Evolutionary conservation across 1,284 basidiomycete genomes (phyloP).

Genomic region (Xerocomus alliaceus): DNA sequence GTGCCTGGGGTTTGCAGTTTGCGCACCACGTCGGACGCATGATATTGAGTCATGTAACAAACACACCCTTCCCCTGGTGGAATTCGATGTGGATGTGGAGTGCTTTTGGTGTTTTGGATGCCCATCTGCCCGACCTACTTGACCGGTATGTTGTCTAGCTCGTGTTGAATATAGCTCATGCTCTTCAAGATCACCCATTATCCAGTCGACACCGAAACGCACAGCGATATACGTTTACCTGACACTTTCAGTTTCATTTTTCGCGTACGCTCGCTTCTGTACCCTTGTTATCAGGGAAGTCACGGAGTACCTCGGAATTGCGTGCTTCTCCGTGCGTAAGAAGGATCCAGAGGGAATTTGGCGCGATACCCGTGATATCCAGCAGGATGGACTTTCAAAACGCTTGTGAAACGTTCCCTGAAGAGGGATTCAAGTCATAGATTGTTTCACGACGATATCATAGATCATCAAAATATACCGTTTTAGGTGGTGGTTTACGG

Average conservation of each 20-base stretch:
- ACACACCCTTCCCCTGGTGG: slow-evolving; percentile 84
- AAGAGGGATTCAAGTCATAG: not conserved
- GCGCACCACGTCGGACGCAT: slow-evolving; percentile 89
- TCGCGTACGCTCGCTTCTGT: slow-evolving; percentile 82
- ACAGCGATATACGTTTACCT: slow-evolving; percentile 74
- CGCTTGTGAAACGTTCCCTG: slow-evolving; percentile 18
- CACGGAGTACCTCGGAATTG: slow-evolving; percentile 86
- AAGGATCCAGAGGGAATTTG: slow-evolving; percentile 78
- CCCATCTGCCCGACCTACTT: slow-evolving; percentile 74
- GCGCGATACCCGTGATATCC: slow-evolving; percentile 51
- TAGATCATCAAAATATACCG: slow-evolving; percentile 14
- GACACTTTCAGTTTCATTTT: slow-evolving; percentile 69
- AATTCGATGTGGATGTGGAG: slow-evolving; percentile 89
- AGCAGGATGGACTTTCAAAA: slow-evolving; percentile 35
- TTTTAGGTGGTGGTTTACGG: too few species aligned
- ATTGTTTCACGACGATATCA: slow-evolving; percentile 8
- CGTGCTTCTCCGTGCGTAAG: slow-evolving; percentile 88
- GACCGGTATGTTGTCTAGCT: slow-evolving; percentile 55
- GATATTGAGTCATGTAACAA: slow-evolving; percentile 93
- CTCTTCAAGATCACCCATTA: slow-evolving; percentile 61
- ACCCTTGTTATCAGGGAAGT: slow-evolving; percentile 85
- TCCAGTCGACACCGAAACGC: slow-evolving; percentile 67
- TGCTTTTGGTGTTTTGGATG: slow-evolving; percentile 81
- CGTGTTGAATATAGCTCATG: not conserved
- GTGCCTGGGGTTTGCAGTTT: slow-evolving; percentile 89